Evolutionary conservation across 1,284 basidiomycete genomes (phyloP).

Genomic region (Trametes sp.): DNA sequence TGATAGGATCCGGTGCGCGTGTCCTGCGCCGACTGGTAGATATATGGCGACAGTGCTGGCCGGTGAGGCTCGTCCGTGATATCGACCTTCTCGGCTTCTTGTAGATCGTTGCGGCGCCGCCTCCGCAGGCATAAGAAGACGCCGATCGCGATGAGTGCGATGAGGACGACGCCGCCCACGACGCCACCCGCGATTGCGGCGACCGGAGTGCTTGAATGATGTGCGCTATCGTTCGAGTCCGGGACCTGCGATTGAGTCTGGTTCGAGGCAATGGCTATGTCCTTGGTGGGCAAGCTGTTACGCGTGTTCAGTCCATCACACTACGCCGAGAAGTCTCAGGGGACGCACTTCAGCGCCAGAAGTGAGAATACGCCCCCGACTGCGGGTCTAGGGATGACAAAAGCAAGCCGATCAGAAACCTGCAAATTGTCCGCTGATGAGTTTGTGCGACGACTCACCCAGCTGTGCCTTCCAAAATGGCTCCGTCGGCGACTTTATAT

Average conservation of each 20-base stretch:
- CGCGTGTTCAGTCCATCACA: background rate
- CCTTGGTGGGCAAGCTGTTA: background rate
- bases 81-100: conserved; percentile 7
- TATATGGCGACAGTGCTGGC: conserved; percentile 22
- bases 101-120: background rate
- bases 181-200: conserved; percentile 29
- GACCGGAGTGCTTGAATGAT: background rate
- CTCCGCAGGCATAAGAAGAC: conserved; percentile 15
- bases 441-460: no score
- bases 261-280: background rate
- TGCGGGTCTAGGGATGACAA: conserved; percentile 19
- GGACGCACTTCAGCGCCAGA: conserved; percentile 29
- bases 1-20: background rate
- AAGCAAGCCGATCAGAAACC: no score
- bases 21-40: conserved; percentile 3
- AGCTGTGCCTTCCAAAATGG: conserved; percentile 23
- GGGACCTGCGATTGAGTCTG: background rate
- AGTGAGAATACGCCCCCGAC: conserved; percentile 30
- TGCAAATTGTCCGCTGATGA: no score
- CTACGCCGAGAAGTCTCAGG: background rate
- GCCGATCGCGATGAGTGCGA: conserved; percentile 11
- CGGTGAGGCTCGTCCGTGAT: conserved; percentile 15
- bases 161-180: conserved; percentile 19
- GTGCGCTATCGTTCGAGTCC: no score
- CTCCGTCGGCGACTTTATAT: conserved; percentile 23